Percentiles rank a stretch among this genome's conserved stretches.
Conservation (phyloP, 352 stramenopile species). For the Phytophthora cactorum region DNA sequence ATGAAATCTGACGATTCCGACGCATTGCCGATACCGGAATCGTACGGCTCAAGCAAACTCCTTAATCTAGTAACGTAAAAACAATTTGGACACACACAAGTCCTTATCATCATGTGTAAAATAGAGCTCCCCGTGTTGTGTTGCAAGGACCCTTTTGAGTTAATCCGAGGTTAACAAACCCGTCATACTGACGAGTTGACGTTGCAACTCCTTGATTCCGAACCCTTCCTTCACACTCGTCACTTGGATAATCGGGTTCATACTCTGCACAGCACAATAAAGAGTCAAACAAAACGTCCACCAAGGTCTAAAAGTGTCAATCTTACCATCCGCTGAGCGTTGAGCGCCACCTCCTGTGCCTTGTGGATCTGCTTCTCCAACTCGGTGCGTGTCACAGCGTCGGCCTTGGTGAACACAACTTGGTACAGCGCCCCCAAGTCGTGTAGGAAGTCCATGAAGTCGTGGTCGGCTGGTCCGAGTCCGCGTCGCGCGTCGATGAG, state of each 20-base stretch:
- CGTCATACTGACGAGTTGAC: constrained; percentile 72
- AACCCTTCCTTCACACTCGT: constrained; percentile 81
- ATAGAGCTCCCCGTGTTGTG: constrained; percentile 20
- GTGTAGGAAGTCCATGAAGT: constrained; percentile 91
- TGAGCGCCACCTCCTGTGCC: constrained; percentile 51
- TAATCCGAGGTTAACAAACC: constrained; percentile 41
- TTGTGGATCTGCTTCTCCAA: constrained; percentile 61
- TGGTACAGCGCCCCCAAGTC: constrained; percentile 86
- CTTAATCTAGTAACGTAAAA: constrained; percentile 6
- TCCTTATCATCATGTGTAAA: background rate
- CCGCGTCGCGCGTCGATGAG: constrained; percentile 85
- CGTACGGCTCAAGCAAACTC: constrained; percentile 38
- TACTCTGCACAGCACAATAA: constrained; percentile 48
- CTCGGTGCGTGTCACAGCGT: constrained; percentile 58
- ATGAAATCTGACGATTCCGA: constrained; percentile 26
- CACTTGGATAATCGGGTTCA: constrained; percentile 85
- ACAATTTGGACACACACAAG: background rate
- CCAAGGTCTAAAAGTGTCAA: background rate
- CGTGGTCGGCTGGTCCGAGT: constrained; percentile 73
- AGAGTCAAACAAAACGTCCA: background rate
- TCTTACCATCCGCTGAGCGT: constrained; percentile 61
- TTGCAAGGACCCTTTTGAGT: background rate
- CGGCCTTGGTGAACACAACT: constrained; percentile 92
- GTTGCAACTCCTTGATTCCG: constrained; percentile 79
- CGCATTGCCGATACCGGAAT: constrained; percentile 37